Evolutionary conservation across 2,329 filamentous ascomycete species (phyloP).

Genomic region (Fusarium marasasianum): DNA sequence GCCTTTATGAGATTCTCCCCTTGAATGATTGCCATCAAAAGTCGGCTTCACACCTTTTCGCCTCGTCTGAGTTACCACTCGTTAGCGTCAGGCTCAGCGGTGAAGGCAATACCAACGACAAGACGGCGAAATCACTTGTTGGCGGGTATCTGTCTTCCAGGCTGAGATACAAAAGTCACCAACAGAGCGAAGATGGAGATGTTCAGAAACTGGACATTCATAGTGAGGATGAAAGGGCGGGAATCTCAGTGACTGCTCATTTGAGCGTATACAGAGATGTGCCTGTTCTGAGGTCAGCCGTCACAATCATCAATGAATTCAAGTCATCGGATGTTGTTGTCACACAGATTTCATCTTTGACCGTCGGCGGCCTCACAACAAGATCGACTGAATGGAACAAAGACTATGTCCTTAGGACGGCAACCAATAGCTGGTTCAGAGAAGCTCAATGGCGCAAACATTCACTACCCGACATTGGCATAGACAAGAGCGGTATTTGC

Average conservation of each 20-base stretch:
- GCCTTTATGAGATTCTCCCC: neutral
- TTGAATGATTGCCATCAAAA: neutral
- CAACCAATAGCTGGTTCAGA: neutral
- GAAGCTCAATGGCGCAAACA: neutral
- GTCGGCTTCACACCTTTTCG: neutral
- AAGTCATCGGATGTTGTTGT: neutral
- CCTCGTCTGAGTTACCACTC: neutral
- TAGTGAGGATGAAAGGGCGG: neutral
- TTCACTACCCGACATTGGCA: neutral
- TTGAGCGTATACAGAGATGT: neutral
- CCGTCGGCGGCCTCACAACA: neutral
- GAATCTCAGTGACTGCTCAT: neutral
- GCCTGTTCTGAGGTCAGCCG: neutral
- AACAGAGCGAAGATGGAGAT: neutral
- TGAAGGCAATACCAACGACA: neutral
- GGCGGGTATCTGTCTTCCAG: neutral
- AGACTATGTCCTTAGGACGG: neutral
- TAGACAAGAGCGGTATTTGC: neutral
- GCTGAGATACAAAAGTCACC: neutral
- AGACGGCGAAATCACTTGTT: neutral
- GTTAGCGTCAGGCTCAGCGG: neutral
- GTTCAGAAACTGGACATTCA: neutral
- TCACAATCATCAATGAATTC: neutral
- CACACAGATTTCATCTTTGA: neutral
- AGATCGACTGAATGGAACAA: neutral